Conservation (phyloP, 1,139 yeast species). For the Hansenula sp. region DNA sequence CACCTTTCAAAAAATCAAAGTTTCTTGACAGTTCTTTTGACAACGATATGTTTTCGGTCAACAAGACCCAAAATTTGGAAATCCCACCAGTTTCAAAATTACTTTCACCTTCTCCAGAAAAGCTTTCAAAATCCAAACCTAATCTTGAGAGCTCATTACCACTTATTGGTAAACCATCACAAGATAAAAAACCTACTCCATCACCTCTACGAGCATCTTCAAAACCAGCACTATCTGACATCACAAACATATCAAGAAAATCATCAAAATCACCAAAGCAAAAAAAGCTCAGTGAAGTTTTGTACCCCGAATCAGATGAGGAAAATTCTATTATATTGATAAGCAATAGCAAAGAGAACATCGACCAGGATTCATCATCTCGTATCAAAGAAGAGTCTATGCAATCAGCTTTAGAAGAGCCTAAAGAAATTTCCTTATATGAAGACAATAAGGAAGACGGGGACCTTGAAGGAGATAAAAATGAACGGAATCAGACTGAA, state of each 20-base stretch:
- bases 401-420: neutral
- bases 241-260: slow-evolving; percentile 11
- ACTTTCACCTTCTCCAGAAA: neutral
- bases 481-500: neutral
- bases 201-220: neutral
- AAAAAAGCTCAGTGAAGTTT: neutral
- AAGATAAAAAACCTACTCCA: neutral
- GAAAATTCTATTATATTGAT: slow-evolving; percentile 17
- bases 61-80: slow-evolving; percentile 8
- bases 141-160: too few relatives aligned
- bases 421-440: too few relatives aligned
- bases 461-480: neutral
- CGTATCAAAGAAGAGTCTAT: neutral
- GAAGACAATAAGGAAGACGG: too few relatives aligned
- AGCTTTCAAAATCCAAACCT: too few relatives aligned
- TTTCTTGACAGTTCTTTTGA: slow-evolving; percentile 20
- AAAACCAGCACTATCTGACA: slow-evolving; percentile 8
- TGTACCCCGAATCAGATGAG: slow-evolving; percentile 3
- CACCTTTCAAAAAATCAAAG: slow-evolving; percentile 11
- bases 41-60: slow-evolving; percentile 14
- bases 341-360: slow-evolving; percentile 14
- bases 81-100: neutral
- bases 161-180: too few relatives aligned
- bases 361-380: neutral
- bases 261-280: slow-evolving; percentile 6